phyloP scores from a whole-genome alignment of 192 early-diverging fungal species.

The Radiomyces spectabilis region DNA sequence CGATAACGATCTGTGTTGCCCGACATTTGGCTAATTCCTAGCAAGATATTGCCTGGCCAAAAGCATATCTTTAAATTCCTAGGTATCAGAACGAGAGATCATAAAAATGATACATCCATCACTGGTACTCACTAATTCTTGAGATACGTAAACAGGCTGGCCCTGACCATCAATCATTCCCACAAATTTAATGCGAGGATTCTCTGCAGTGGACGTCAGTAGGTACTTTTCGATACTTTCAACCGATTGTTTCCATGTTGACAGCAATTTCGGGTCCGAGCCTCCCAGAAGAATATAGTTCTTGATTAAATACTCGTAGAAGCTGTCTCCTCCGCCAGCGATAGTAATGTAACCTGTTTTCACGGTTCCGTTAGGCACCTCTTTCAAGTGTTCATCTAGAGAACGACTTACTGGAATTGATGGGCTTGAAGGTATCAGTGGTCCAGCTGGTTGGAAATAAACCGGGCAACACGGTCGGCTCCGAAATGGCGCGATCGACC shows the following conservation, averaged over 20 bases:
- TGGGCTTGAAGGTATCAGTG: slow-evolving; percentile 21
- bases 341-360: slow-evolving; percentile 22
- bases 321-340: slow-evolving; percentile 41
- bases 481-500: slow-evolving; percentile 35
- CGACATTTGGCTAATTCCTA: slow-evolving; percentile 31
- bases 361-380: neutral
- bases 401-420: neutral
- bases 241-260: slow-evolving; percentile 23
- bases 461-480: slow-evolving; percentile 36
- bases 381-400: too few species aligned
- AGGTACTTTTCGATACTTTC: slow-evolving; percentile 12
- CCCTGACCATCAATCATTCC: neutral
- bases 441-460: slow-evolving; percentile 43
- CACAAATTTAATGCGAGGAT: slow-evolving; percentile 2
- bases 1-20: slow-evolving; percentile 13
- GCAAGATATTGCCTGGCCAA: slow-evolving; percentile 36
- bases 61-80: slow-evolving; percentile 36
- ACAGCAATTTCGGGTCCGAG: slow-evolving; percentile 11
- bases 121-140: slow-evolving; percentile 7
- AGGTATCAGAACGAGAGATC: neutral
- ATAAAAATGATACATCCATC: neutral
- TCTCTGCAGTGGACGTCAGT: neutral
- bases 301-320: slow-evolving; percentile 52
- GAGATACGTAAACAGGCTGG: neutral
- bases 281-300: slow-evolving; percentile 36